Evolutionary conservation across 192 early-diverging fungal species (phyloP), one percentile per base, ranked within the genome.

Genomic region (Gryganskiella cystojenkinii): DNA sequence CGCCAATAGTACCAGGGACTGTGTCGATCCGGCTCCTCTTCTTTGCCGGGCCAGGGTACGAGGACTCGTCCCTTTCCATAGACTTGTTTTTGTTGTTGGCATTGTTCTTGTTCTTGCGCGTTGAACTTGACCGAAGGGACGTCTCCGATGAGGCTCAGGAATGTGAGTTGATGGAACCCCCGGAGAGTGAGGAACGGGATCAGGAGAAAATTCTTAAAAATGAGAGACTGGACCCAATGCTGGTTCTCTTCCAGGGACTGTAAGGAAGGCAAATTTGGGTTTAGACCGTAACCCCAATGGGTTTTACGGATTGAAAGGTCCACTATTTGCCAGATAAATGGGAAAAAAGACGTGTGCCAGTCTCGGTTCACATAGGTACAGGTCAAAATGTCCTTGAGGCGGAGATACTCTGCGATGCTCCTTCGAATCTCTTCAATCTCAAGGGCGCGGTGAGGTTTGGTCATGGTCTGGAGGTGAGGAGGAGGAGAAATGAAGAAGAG

Each of bases 391-490:
- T 49, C 27, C 24, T 33, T 6, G 10, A 42, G 22, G 37, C 14
- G 3, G 13, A 64, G 40, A 25, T 54, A 54, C 24, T 27, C 3
- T 4, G 37, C 62, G 10, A 64, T 64, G n/a, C 22, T 2, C n/a
- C 24, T 54, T 27, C 35, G 25, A 27, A 64, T 40, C 47, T 64
- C 62, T 14, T 53, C 50, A 8, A 64, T n/a, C 1, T 42, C 3
- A 28, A 64, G 62, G 8, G 62, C 62, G 4, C 2, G 25, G 27
- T 64, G 62, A 49, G 55, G n/a, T n/a, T n/a, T n/a, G n/a, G n/a
- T n/a, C n/a, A n/a, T n/a, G n/a, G n/a, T n/a, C n/a, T n/a, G n/a
- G n/a, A n/a, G n/a, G n/a, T 64, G 19, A 42, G 4, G 4, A 31
- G 27, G 27, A 49, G 15, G 44, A 43, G 28, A 54, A 30, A 31